These are phyloP conservation scores for Pseudocercospora musae DNA, from an alignment of 2,329 filamentous ascomycete species.

Conservation along the genomic window DNA sequence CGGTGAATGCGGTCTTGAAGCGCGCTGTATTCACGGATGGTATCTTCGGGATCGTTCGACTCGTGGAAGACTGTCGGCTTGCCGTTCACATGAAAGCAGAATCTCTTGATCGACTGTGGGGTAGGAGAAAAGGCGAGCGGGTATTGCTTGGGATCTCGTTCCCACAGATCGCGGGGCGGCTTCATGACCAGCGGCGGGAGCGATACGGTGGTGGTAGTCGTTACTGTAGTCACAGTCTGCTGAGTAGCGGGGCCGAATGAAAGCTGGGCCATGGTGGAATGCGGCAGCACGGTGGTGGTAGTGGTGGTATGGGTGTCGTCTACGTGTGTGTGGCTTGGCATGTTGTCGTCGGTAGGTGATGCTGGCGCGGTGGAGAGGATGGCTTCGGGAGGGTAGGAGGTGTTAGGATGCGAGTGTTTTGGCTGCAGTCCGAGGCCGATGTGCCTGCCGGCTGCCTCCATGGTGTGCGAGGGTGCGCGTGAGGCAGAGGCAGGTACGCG, in stretches of 20 bases:
- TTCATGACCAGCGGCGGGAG: slow-evolving; percentile 82
- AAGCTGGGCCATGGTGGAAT: slow-evolving; percentile 55
- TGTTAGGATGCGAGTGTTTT: background rate
- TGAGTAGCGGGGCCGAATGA: slow-evolving; percentile 62
- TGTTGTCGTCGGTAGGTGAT: slow-evolving; percentile 29
- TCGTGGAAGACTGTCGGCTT: slow-evolving; percentile 61
- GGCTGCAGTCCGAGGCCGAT: slow-evolving; percentile 14
- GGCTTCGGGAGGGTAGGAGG: slow-evolving; percentile 17
- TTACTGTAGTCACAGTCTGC: slow-evolving; percentile 76
- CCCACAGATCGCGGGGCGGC: slow-evolving; percentile 65
- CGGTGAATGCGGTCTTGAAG: slow-evolving; percentile 29
- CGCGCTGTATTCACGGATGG: slow-evolving; percentile 45
- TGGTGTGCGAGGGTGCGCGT: background rate
- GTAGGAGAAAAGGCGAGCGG: slow-evolving; percentile 81
- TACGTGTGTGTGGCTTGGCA: slow-evolving; percentile 13
- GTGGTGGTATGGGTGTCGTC: slow-evolving; percentile 15
- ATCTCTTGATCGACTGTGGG: slow-evolving; percentile 71
- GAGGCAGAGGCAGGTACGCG: background rate
- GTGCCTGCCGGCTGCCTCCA: slow-evolving; percentile 9
- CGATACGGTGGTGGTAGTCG: slow-evolving; percentile 76
- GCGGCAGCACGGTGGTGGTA: slow-evolving; percentile 24
- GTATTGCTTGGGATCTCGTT: slow-evolving; percentile 84
- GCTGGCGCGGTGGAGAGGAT: slow-evolving; percentile 34
- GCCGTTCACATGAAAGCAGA: slow-evolving; percentile 69
- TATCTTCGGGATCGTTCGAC: slow-evolving; percentile 54